phyloP scores from a whole-genome alignment of 495 filamentous ascomycete genomes.

The Recurvomyces mirabilis region DNA sequence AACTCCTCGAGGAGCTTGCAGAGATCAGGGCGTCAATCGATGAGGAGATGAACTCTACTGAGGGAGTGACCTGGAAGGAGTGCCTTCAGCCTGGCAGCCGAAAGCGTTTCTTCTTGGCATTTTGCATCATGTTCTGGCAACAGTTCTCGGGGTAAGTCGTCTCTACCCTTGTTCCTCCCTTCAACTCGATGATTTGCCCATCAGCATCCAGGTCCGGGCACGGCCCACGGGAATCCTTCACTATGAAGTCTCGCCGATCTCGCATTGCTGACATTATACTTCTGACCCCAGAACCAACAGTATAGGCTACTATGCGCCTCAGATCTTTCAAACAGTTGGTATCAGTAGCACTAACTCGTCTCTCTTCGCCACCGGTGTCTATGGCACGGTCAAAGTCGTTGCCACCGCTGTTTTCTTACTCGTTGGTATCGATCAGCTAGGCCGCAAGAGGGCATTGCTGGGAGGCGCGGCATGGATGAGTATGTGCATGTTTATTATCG shows the following conservation, averaged over 20 bases:
- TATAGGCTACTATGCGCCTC: conserved; percentile 23
- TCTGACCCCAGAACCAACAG: conserved; percentile 29
- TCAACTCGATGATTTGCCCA: too few relatives aligned
- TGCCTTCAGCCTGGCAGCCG: conserved; percentile 29
- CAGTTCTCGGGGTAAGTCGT: conserved; percentile 33
- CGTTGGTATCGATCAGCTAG: conserved; percentile 17
- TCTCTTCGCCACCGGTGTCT: conserved; percentile 17
- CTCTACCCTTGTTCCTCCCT: too few relatives aligned
- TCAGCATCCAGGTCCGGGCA: too few relatives aligned
- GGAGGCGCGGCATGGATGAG: conserved; percentile 13
- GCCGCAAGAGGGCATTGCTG: conserved; percentile 9
- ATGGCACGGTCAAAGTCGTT: conserved; percentile 17
- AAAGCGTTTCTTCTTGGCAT: conserved; percentile 30
- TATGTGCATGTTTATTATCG: conserved; percentile 10
- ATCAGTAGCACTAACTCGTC: conserved; percentile 5
- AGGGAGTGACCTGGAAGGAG: conserved; percentile 21
- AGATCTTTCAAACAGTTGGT: conserved; percentile 24
- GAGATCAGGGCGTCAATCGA: conserved; percentile 22
- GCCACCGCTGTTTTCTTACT: conserved; percentile 15
- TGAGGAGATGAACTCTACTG: conserved; percentile 9
- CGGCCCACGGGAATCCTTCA: too few relatives aligned
- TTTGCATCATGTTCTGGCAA: conserved; percentile 41
- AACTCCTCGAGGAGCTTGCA: conserved; percentile 35
- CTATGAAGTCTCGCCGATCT: too few relatives aligned
- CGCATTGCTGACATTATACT: too few relatives aligned